phyloP scores from a whole-genome alignment of 2,329 filamentous ascomycete genomes.

The Venturia asperata region DNA sequence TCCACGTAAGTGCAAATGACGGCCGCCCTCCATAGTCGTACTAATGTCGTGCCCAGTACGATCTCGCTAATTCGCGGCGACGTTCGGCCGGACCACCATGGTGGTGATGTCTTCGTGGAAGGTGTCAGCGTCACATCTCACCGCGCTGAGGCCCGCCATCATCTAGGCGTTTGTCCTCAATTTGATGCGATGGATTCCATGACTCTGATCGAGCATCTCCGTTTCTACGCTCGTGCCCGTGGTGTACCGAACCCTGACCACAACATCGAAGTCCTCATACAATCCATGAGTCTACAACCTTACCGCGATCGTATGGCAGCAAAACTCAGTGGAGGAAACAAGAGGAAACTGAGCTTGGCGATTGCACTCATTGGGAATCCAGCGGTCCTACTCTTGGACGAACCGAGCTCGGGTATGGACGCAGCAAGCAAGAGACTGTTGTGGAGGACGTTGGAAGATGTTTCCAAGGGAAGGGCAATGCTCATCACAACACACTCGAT shows the following conservation, averaged over 20 bases:
- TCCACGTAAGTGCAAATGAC: slow-evolving; percentile 7
- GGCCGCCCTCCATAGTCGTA: not conserved
- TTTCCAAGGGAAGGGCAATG: slow-evolving; percentile 70
- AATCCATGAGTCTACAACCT: slow-evolving; percentile 66
- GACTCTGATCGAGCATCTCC: slow-evolving; percentile 79
- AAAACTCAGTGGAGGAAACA: slow-evolving; percentile 82
- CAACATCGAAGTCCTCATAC: slow-evolving; percentile 72
- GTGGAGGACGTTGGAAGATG: slow-evolving; percentile 75
- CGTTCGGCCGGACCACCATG: slow-evolving; percentile 58
- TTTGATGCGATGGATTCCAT: slow-evolving; percentile 75
- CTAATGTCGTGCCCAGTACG: slow-evolving; percentile 36
- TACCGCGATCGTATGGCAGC: slow-evolving; percentile 70
- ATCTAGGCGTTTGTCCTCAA: slow-evolving; percentile 84
- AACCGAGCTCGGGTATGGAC: slow-evolving; percentile 83
- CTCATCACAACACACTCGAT: slow-evolving; percentile 89
- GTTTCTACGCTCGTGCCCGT: slow-evolving; percentile 79
- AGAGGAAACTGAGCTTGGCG: slow-evolving; percentile 81
- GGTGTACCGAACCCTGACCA: slow-evolving; percentile 68
- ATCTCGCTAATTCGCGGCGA: slow-evolving; percentile 89
- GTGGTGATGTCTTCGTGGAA: slow-evolving; percentile 63
- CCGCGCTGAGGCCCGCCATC: slow-evolving; percentile 62
- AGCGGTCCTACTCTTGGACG: slow-evolving; percentile 77
- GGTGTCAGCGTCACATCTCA: slow-evolving; percentile 65
- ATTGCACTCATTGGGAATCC: slow-evolving; percentile 93
- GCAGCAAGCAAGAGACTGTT: slow-evolving; percentile 86